phyloP scores from a whole-genome alignment of 2,329 filamentous ascomycete species.

The Cercospora zeina region DNA sequence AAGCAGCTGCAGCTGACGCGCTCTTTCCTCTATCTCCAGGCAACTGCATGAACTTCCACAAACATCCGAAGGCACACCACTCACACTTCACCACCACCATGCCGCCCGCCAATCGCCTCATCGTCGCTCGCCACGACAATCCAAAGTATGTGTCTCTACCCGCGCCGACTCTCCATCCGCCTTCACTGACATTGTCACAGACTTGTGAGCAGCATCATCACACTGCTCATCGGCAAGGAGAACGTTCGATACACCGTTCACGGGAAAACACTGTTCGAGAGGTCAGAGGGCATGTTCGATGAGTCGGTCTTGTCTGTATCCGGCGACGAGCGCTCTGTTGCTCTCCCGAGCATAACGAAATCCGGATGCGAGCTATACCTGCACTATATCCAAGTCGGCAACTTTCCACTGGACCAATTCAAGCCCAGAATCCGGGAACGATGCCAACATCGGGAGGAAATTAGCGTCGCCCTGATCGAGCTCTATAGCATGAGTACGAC shows the following conservation, averaged over 20 bases:
- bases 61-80: no score
- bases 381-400: not conserved
- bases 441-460: not conserved
- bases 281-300: not conserved
- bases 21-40: no score
- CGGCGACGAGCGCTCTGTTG: not conserved
- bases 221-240: not conserved
- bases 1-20: no score
- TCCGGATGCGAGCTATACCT: not conserved
- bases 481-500: not conserved
- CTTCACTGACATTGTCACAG: not conserved
- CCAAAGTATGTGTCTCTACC: not conserved
- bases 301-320: not conserved
- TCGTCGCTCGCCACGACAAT: not conserved
- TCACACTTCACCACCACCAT: no score
- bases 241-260: not conserved
- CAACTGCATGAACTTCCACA: no score
- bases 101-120: not conserved
- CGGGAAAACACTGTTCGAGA: not conserved
- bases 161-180: no score
- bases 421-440: no score
- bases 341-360: not conserved
- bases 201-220: not conserved
- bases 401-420: constrained; percentile 1
- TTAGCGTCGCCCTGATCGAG: not conserved